These are phyloP conservation scores for Corymbia calophylla DNA, from an alignment of 441 rosid genomes.

Conservation along the genomic window DNA sequence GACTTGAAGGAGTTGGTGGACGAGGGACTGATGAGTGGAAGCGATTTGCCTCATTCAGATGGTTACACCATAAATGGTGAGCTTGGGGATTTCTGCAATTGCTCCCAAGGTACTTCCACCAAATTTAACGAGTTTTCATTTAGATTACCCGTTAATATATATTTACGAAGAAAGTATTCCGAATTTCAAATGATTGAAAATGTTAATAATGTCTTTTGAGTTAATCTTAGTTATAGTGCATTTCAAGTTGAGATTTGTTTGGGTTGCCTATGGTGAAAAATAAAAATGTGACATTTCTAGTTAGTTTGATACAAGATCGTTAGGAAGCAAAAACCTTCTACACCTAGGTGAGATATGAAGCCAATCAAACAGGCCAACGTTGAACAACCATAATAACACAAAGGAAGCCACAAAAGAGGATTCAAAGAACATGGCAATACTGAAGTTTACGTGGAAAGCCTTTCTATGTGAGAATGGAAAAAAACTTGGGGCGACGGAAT, in stretches of 20 bases:
- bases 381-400: neutral
- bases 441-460: neutral
- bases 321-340: neutral
- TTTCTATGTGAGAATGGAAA: neutral
- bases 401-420: neutral
- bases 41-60: neutral
- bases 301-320: neutral
- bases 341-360: neutral
- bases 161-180: neutral
- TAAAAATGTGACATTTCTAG: neutral
- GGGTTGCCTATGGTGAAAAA: neutral
- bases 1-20: neutral
- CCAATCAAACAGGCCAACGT: neutral
- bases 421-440: neutral
- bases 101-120: neutral
- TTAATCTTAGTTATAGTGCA: neutral
- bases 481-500: neutral
- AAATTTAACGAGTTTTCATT: neutral
- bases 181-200: neutral
- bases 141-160: neutral
- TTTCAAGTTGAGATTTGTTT: neutral
- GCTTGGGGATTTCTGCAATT: neutral
- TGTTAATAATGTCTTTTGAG: neutral
- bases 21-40: neutral
- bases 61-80: neutral